Evolutionary conservation across 1,284 basidiomycete species (phyloP), one percentile per base, ranked within the genome.

Genomic region (Pascua sp.): DNA sequence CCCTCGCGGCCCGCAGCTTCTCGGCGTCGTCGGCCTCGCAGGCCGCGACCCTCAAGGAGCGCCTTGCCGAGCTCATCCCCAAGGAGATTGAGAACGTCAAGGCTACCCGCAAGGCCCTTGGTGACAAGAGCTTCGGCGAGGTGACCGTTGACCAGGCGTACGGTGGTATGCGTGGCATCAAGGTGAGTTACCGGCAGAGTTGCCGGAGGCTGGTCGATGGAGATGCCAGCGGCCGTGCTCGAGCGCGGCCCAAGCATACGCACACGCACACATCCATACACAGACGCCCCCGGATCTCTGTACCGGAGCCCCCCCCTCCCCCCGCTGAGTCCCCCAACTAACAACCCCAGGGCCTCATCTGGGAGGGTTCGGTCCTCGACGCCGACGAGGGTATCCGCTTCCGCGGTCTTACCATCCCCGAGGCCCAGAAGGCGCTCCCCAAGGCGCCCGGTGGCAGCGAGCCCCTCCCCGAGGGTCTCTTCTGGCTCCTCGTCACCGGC

Each of bases 321-420:
- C 24, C 24, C 24, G 24, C n/a, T 32, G 17, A n/a, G 18, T 44
- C 8, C 13, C 32, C n/a, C 37, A 10, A 17, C 38, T 53, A 16
- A 49, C 55, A 85, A 32, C 24, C 37, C 11, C 53, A 74, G 73
- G 77, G 77, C 62, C 79, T 96, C 67, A 89, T 96, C 69, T 96
- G 92, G 92, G 92, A 97, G 70, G 92, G 80, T 59, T 97, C 93
- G 60, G 93, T 97, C 61, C 86, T 97, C 66, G 93, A 96, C 75
- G 84, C 92, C 60, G 91, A 95, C 73, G 92, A 96, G 82, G 92
- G 92, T 64, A 97, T 96, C 72, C 90, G 93, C 65, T 96, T 96
- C 86, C 88, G 90, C 73, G 91, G 90, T 62, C 89, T 90, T 79
- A 90, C 90, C 63, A 94, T 94, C 73, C 88, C 89, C 48, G 92